phyloP scores from a whole-genome alignment of 2,329 filamentous ascomycete genomes.

The Byssothecium circinans region DNA sequence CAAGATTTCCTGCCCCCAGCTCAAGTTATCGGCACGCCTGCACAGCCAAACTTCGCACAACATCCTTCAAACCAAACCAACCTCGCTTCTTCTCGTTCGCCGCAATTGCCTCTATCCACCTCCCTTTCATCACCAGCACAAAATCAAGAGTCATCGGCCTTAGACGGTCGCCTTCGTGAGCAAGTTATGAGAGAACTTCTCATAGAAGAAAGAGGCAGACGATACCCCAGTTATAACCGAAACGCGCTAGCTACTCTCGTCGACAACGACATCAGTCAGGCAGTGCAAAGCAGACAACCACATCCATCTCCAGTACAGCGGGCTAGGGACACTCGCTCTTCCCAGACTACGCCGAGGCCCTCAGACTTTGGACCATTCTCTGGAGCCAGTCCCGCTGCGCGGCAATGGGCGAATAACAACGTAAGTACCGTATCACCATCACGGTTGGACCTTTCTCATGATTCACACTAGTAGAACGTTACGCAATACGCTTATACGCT shows the following conservation, averaged over 20 bases:
- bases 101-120: too few species aligned
- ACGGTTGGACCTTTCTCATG: neutral
- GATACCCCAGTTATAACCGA: neutral
- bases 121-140: too few species aligned
- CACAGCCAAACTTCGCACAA: too few species aligned
- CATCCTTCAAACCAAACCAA: too few species aligned
- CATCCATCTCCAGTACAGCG: neutral
- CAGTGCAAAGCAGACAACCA: neutral
- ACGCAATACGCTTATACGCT: neutral
- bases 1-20: too few species aligned
- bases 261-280: neutral
- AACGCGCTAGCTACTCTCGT: neutral
- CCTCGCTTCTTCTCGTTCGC: too few species aligned
- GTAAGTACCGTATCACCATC: neutral
- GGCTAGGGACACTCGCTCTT: too few species aligned
- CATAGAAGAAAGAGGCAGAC: neutral
- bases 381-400: neutral
- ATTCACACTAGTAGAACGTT: neutral
- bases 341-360: too few species aligned
- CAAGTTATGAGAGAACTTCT: neutral
- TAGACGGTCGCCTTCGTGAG: neutral
- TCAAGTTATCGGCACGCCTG: too few species aligned
- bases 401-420: neutral
- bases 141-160: neutral
- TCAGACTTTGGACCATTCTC: neutral